Evolutionary conservation across 768 basidiomycete species (phyloP).

Genomic region (Paxillus rubicundulus): DNA sequence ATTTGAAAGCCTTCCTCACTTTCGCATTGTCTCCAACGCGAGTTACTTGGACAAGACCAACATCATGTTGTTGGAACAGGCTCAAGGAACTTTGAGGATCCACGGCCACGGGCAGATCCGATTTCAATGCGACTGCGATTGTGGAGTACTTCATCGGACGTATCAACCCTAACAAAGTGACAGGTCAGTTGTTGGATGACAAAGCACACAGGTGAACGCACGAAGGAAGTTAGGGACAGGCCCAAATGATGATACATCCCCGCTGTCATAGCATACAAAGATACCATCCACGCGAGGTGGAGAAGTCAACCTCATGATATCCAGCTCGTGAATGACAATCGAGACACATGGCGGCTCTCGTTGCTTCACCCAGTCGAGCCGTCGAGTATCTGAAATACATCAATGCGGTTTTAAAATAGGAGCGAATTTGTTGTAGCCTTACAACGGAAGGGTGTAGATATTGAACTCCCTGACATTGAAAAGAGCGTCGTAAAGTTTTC

Average conservation of each 20-base stretch:
- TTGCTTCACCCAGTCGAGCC: constrained; percentile 32
- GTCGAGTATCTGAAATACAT: constrained; percentile 34
- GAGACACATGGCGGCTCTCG: constrained; percentile 43
- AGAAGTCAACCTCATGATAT: constrained; percentile 52
- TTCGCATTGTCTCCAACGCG: constrained; percentile 57
- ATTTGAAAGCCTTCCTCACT: constrained; percentile 73
- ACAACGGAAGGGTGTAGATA: constrained; percentile 42
- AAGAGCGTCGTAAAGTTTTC: constrained; percentile 39
- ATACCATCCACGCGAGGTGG: constrained; percentile 70
- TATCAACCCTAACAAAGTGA: constrained; percentile 54
- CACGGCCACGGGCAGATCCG: constrained; percentile 61
- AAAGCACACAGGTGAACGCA: constrained; percentile 39
- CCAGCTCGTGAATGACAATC: constrained; percentile 55
- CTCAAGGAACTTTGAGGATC: constrained; percentile 51
- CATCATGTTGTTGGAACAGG: constrained; percentile 60
- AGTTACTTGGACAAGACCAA: constrained; percentile 77
- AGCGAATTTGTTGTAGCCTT: constrained; percentile 9
- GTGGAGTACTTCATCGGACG: constrained; percentile 55
- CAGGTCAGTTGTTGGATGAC: constrained; percentile 11
- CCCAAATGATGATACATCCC: constrained; percentile 56
- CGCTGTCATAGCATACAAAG: constrained; percentile 84
- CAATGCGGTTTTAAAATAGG: constrained; percentile 17
- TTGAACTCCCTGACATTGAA: constrained; percentile 31
- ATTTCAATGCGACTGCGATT: constrained; percentile 86
- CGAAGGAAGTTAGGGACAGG: constrained; percentile 69